Evolutionary conservation across 441 rosid genomes (phyloP), one percentile per base, ranked within the genome.

Genomic region (Croton laevigatus): DNA sequence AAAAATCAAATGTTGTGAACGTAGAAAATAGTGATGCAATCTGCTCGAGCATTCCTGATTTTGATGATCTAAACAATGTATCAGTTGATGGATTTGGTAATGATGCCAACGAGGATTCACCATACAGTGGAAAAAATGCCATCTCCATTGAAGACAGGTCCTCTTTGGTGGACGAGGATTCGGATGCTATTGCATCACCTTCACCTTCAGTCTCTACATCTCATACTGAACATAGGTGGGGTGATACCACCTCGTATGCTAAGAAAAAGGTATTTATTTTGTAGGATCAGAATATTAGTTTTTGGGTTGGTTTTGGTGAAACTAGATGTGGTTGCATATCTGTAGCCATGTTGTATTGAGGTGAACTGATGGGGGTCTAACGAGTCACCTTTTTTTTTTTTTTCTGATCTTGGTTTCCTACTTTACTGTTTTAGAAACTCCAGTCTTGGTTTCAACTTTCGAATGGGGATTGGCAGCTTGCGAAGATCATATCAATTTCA

Each of bases 371-470:
- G 59, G 5, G 9, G 19, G 32, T 40, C 44, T 40, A 40, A 40
- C 60, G 27, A 22, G 27, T 37, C 32, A 32, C 36, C 14, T 61
- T 77, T 36, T 22, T 52, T 36, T 22, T 52, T 58, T 59, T 48
- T 27, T 27, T 2, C 32, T 63, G 53, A 62, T 68, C 53, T 57
- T 58, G 52, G 40, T 62, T 71, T 59, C 76, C 70, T 64, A 40
- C 54, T 62, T 78, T 59, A 70, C 69, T 70, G 70, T 81, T 78
- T 73, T 89, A 91, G 98, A 88, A 88, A 77, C 85, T 87, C 70
- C 97, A 91, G 44, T 87, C 91, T 69, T 95, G 98, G 98, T 72
- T 85, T 81, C 97, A 87, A 87, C 91, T 85, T 79, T 81, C 97
- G 63, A 85, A 81, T 81, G 96, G 97, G 55, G 83, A 88, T 64